A percentile compares a stretch with the other conserved stretches of the same genome.
These are phyloP conservation scores for Tillandsia leiboldiana DNA, from an alignment of 176 grass and related monocot species.

Conservation along the genomic window DNA sequence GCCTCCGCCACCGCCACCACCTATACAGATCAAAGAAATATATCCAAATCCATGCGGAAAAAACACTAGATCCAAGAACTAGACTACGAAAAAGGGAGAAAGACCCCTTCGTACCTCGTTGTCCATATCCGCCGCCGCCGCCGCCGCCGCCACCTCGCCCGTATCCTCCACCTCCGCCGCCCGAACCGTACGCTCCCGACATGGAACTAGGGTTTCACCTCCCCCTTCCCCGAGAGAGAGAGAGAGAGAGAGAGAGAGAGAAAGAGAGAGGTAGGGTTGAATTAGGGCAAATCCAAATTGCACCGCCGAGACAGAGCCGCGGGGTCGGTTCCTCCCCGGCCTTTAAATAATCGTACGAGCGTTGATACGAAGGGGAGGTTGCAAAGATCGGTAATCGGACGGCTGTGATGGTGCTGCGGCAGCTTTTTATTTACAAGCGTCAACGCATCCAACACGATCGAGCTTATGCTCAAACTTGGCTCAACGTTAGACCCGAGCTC, in stretches of 20 bases:
- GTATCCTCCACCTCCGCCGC: conserved; percentile 33
- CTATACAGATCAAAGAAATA: background rate
- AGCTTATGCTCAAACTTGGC: no score
- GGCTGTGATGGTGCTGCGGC: background rate
- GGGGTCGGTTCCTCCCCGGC: background rate
- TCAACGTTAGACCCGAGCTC: no score
- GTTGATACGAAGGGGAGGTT: background rate
- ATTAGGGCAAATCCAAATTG: background rate
- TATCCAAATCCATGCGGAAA: background rate
- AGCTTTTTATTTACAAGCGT: no score
- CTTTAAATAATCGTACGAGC: background rate
- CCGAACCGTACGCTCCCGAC: conserved; percentile 58
- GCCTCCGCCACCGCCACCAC: conserved; percentile 20
- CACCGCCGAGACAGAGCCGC: background rate
- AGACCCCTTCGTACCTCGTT: conserved; percentile 11
- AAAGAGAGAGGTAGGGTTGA: background rate
- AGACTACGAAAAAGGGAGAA: background rate
- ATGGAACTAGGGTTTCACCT: conserved; percentile 31
- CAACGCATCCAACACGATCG: no score
- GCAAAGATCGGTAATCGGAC: background rate
- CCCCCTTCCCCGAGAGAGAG: background rate
- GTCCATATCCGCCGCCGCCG: conserved; percentile 14
- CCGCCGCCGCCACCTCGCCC: conserved; percentile 24
- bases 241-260: background rate
- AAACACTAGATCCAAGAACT: background rate